phyloP scores from a whole-genome alignment of 352 stramenopile genomes.

The Globisporangium cederbergense region DNA sequence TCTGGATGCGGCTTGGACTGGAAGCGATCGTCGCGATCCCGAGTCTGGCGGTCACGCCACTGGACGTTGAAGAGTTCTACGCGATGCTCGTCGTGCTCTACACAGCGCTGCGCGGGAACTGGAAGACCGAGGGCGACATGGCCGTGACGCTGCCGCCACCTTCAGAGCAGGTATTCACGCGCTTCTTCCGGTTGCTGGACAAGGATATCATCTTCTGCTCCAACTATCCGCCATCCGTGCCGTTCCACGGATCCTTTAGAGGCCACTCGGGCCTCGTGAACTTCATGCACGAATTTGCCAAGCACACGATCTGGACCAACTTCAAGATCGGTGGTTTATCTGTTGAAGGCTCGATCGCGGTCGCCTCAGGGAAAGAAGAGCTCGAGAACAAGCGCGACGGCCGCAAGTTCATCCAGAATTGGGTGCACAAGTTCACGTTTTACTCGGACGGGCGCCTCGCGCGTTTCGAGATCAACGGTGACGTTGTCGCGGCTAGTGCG shows the following conservation, averaged over 20 bases:
- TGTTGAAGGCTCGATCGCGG: slow-evolving; percentile 80
- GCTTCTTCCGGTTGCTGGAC: slow-evolving; percentile 84
- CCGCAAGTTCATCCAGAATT: slow-evolving; percentile 87
- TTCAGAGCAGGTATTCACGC: slow-evolving; percentile 84
- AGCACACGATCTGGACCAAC: slow-evolving; percentile 79
- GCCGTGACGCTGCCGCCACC: slow-evolving; percentile 81
- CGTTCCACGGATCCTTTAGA: slow-evolving; percentile 81
- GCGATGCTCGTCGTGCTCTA: slow-evolving; percentile 87
- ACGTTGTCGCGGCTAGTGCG: slow-evolving; percentile 81
- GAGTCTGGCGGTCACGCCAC: slow-evolving; percentile 66
- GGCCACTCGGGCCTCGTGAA: slow-evolving; percentile 64
- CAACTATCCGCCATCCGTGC: slow-evolving; percentile 86
- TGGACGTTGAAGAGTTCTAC: slow-evolving; percentile 90
- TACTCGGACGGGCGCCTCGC: slow-evolving; percentile 79
- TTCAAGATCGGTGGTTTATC: slow-evolving; percentile 85
- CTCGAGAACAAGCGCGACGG: slow-evolving; percentile 83
- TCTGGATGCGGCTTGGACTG: slow-evolving; percentile 84
- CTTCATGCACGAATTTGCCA: slow-evolving; percentile 81
- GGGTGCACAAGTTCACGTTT: slow-evolving; percentile 90
- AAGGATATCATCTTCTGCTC: slow-evolving; percentile 87
- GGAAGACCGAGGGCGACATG: slow-evolving; percentile 85
- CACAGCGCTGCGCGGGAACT: slow-evolving; percentile 73
- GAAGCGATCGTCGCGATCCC: slow-evolving; percentile 85
- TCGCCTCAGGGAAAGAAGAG: slow-evolving; percentile 83
- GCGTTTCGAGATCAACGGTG: slow-evolving; percentile 86